A percentile compares a stretch with the other conserved stretches of the same genome.
These are phyloP conservation scores for Tricholoma hemisulphureum DNA, from an alignment of 768 basidiomycete species.

Conservation along the genomic window DNA sequence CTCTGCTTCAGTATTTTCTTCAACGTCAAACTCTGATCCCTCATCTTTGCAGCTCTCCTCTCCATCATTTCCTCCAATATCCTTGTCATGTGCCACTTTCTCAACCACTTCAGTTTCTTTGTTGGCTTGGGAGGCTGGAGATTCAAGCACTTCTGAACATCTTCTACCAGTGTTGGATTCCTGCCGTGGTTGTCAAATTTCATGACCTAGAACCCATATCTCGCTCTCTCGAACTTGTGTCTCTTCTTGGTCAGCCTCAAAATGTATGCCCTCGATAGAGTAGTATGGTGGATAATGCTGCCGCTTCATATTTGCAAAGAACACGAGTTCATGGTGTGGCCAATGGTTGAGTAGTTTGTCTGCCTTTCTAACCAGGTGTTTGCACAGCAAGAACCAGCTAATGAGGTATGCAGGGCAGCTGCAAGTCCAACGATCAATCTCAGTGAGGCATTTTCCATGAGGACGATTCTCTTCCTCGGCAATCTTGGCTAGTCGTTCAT, in stretches of 20 bases:
- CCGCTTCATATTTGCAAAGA: conserved; percentile 9
- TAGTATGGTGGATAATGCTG: conserved; percentile 12
- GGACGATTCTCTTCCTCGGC: conserved; percentile 9
- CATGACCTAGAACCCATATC: neutral
- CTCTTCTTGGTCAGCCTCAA: neutral
- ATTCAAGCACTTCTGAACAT: too few relatives aligned
- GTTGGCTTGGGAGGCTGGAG: too few relatives aligned
- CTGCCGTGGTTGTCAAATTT: neutral
- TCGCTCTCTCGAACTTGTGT: neutral
- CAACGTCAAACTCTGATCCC: too few relatives aligned
- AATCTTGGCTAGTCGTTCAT: conserved; percentile 12
- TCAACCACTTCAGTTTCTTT: too few relatives aligned
- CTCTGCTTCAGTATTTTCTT: too few relatives aligned
- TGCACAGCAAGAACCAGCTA: conserved; percentile 18
- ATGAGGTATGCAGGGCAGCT: conserved; percentile 15
- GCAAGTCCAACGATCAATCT: conserved; percentile 18
- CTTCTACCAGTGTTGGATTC: neutral
- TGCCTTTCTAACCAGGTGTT: conserved; percentile 17
- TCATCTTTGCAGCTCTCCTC: too few relatives aligned
- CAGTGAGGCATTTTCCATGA: conserved; percentile 13
- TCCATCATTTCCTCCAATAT: too few relatives aligned
- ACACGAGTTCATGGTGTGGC: conserved; percentile 10
- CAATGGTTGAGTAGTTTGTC: conserved; percentile 9
- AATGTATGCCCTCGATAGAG: conserved; percentile 2
- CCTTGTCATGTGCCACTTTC: too few relatives aligned